phyloP scores from a whole-genome alignment of 2,329 filamentous ascomycete species.

The Leptographium lundbergii region DNA sequence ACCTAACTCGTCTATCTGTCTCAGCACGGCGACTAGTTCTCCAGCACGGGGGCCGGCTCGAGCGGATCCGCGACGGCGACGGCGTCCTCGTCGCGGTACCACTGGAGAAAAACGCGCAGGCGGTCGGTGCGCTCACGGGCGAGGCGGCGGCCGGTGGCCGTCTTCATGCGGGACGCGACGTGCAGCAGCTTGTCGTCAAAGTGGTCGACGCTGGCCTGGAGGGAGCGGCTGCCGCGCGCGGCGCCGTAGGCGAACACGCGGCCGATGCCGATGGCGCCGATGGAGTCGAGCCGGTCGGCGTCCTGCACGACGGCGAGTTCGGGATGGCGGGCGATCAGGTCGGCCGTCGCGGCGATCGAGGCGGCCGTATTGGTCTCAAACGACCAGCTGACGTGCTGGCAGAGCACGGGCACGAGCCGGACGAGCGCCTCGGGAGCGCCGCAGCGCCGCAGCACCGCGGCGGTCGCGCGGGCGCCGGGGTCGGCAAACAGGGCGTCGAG shows the following conservation, averaged over 20 bases:
- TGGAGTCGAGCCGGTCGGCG: conserved; percentile 81
- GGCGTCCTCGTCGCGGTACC: conserved; percentile 42
- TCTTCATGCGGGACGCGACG: conserved; percentile 55
- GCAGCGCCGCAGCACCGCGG: conserved; percentile 6
- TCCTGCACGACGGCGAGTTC: conserved; percentile 83
- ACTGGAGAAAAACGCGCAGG: conserved; percentile 38
- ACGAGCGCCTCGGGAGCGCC: conserved; percentile 49
- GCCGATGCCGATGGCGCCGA: conserved; percentile 76
- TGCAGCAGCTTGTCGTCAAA: conserved; percentile 63
- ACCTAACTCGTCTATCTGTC: neutral
- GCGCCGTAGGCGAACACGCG: conserved; percentile 67
- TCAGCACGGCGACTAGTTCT: neutral
- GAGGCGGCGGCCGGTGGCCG: conserved; percentile 37
- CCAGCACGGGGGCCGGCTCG: neutral
- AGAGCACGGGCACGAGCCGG: conserved; percentile 26
- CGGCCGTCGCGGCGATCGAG: conserved; percentile 45
- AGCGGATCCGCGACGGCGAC: conserved; percentile 4
- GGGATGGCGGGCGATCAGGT: conserved; percentile 51
- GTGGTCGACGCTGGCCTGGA: conserved; percentile 59
- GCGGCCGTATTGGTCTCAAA: conserved; percentile 58
- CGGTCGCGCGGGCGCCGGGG: conserved; percentile 6
- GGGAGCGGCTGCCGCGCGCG: conserved; percentile 35
- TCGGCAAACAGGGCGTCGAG: neutral
- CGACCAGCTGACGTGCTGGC: conserved; percentile 65
- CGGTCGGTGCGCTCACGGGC: conserved; percentile 40